Conservation (phyloP, 768 basidiomycete species). For the Botryobasidium botryosum region DNA sequence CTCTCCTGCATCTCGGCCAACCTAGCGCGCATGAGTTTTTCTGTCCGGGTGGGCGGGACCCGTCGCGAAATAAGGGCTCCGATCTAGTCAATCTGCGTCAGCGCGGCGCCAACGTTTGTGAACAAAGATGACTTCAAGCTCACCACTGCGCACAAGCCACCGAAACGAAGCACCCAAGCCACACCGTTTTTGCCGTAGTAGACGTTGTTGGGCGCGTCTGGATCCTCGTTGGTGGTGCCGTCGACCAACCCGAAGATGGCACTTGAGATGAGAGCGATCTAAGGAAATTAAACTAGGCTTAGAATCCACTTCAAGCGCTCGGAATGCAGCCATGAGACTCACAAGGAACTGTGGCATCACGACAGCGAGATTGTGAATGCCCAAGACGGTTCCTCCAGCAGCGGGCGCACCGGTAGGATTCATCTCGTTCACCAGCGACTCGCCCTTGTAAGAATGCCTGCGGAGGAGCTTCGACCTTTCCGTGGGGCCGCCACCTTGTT, state of each 20-base stretch:
- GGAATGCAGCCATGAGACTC: constrained; percentile 19
- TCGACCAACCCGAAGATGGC: constrained; percentile 74
- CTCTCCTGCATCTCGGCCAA: constrained; percentile 66
- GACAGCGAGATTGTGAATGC: constrained; percentile 90
- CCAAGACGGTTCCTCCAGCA: constrained; percentile 81
- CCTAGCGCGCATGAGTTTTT: constrained; percentile 74
- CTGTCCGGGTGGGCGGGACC: constrained; percentile 80
- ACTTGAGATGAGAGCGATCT: constrained; percentile 79
- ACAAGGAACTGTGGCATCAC: constrained; percentile 92
- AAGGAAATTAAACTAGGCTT: background rate
- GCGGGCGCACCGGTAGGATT: constrained; percentile 27
- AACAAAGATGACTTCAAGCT: constrained; percentile 11
- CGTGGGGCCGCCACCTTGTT: constrained; percentile 9
- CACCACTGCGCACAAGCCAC: constrained; percentile 66
- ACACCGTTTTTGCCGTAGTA: constrained; percentile 80
- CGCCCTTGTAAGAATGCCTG: constrained; percentile 22
- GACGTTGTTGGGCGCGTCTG: constrained; percentile 29
- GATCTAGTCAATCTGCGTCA: constrained; percentile 19
- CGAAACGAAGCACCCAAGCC: constrained; percentile 86
- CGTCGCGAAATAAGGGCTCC: constrained; percentile 65
- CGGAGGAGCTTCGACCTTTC: constrained; percentile 22
- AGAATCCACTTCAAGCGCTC: constrained; percentile 5
- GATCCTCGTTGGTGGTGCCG: constrained; percentile 28
- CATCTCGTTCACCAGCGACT: constrained; percentile 28
- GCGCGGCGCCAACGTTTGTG: background rate